Evolutionary conservation across 495 filamentous ascomycete species (phyloP).

Genomic region (Xylaria palmicola): DNA sequence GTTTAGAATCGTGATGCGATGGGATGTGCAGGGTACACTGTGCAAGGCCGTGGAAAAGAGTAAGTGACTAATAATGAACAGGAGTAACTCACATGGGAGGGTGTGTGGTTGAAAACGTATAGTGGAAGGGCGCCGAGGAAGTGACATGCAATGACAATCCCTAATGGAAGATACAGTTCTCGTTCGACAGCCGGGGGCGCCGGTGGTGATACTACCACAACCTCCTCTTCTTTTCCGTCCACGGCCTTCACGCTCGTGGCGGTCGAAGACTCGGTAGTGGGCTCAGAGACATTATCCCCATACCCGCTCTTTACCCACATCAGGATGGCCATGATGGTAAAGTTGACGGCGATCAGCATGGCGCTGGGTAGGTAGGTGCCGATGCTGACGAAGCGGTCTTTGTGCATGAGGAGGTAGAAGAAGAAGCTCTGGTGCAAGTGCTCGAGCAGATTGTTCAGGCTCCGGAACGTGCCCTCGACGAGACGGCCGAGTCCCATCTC

Average conservation of each 20-base stretch:
- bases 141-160: slow-evolving; percentile 68
- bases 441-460: slow-evolving; percentile 93
- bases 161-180: slow-evolving; percentile 73
- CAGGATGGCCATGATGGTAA: slow-evolving; percentile 91
- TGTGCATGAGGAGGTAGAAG: slow-evolving; percentile 92
- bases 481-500: slow-evolving; percentile 92
- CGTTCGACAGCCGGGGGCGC: slow-evolving; percentile 56
- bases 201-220: slow-evolving; percentile 15
- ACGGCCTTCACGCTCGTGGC: slow-evolving; percentile 21
- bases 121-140: slow-evolving; percentile 80
- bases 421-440: slow-evolving; percentile 99
- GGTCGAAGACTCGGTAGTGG: slow-evolving; percentile 20
- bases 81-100: slow-evolving; percentile 57
- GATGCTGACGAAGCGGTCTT: slow-evolving; percentile 92
- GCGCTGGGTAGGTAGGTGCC: slow-evolving; percentile 96
- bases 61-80: neutral
- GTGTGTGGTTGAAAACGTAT: slow-evolving; percentile 78
- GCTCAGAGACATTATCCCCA: slow-evolving; percentile 15
- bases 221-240: slow-evolving; percentile 15
- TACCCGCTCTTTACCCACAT: slow-evolving; percentile 86
- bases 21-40: no score
- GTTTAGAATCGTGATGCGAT: no score
- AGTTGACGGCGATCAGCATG: slow-evolving; percentile 91
- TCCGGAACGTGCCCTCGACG: slow-evolving; percentile 84
- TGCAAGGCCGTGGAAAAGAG: neutral